These are phyloP conservation scores for Sporobolomyces phaffii DNA, from an alignment of 768 basidiomycete genomes.

Conservation along the genomic window DNA sequence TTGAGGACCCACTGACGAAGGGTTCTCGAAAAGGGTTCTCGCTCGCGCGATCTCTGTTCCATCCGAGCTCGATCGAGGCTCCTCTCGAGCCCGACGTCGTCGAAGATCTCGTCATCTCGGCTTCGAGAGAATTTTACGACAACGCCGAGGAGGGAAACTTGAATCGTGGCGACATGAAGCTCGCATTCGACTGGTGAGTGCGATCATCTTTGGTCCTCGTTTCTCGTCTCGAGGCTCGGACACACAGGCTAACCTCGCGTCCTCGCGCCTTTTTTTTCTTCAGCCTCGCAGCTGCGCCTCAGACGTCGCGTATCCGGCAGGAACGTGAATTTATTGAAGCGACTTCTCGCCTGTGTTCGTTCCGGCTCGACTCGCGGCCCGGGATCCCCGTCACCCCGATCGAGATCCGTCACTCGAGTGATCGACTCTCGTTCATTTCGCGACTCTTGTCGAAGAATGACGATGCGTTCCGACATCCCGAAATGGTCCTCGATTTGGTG, in stretches of 20 bases:
- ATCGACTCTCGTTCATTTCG: conserved; percentile 79
- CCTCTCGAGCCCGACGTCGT: conserved; percentile 51
- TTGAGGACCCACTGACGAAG: conserved; percentile 41
- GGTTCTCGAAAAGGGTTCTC: conserved; percentile 44
- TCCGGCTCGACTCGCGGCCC: conserved; percentile 66
- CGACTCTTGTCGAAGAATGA: conserved; percentile 74
- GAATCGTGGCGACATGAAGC: conserved; percentile 88
- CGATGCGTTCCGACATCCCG: conserved; percentile 84
- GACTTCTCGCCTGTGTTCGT: conserved; percentile 89
- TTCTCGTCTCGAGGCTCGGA: no score
- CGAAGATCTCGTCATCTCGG: conserved; percentile 73
- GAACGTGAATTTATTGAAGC: conserved; percentile 96
- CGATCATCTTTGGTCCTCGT: no score
- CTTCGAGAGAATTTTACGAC: conserved; percentile 87
- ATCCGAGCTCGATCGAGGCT: conserved; percentile 55
- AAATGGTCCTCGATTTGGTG: conserved; percentile 83
- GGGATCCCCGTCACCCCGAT: conserved; percentile 78
- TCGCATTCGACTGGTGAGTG: conserved; percentile 84
- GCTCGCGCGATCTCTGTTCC: conserved; percentile 45
- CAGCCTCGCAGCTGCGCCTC: conserved; percentile 69
- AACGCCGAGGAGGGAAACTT: conserved; percentile 89
- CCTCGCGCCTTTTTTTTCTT: not conserved
- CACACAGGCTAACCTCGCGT: conserved; percentile 11
- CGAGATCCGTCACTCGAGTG: conserved; percentile 85
- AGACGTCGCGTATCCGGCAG: conserved; percentile 57